Conservation (phyloP, 1,139 yeast genomes). For the Nakaseomyces kungkrabaensis region DNA sequence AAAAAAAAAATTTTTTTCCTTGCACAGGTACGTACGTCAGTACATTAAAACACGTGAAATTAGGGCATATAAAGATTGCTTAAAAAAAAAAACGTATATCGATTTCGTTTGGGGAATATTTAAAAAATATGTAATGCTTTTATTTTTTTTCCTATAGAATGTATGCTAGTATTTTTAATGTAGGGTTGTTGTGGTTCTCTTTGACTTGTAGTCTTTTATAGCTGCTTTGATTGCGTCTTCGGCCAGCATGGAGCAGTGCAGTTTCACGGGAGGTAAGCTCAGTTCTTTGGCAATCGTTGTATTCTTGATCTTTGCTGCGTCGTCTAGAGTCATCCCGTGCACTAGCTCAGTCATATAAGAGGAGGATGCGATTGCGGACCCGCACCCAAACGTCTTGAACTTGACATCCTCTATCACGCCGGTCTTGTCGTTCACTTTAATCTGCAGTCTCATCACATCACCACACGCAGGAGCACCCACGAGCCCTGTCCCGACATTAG, state of each 20-base stretch:
- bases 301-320: constrained; percentile 83
- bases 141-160: too few species aligned
- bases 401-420: constrained; percentile 92
- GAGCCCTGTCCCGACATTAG: constrained; percentile 89
- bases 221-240: constrained; percentile 98
- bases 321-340: constrained; percentile 89
- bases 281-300: constrained; percentile 89
- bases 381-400: constrained; percentile 97
- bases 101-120: too few species aligned
- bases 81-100: too few species aligned
- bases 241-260: constrained; percentile 97
- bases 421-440: constrained; percentile 79
- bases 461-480: constrained; percentile 99
- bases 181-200: constrained; percentile 32
- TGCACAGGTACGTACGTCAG: neutral
- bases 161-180: neutral
- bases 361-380: constrained; percentile 93
- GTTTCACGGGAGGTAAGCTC: constrained; percentile 90
- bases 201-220: constrained; percentile 83
- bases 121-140: too few species aligned
- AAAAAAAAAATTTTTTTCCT: constrained; percentile 3
- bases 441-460: constrained; percentile 95
- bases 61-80: neutral
- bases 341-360: constrained; percentile 92
- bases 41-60: neutral